Evolutionary conservation across 1,284 basidiomycete species (phyloP).

Genomic region (Hypsizygus ulmarius): DNA sequence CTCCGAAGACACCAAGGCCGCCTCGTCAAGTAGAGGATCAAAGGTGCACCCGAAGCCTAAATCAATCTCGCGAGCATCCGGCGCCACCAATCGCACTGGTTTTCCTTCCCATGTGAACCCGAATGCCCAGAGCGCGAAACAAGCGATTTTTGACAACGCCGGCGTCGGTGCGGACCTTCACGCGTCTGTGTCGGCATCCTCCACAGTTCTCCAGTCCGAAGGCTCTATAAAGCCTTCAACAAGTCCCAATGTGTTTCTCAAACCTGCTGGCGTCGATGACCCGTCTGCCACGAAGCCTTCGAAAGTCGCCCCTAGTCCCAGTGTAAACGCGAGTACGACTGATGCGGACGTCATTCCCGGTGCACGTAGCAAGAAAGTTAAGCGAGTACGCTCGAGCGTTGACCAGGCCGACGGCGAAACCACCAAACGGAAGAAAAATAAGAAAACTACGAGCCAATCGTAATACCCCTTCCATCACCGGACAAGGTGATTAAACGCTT

Average conservation of each 20-base stretch:
- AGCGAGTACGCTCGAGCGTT: slow-evolving; percentile 26
- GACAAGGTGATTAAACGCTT: too few species aligned
- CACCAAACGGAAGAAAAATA: slow-evolving; percentile 37
- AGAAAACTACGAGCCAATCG: slow-evolving; percentile 20
- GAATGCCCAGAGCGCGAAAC: slow-evolving; percentile 43
- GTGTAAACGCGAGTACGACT: neutral
- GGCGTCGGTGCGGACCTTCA: slow-evolving; percentile 46
- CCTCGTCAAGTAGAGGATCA: slow-evolving; percentile 14
- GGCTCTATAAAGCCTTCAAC: neutral
- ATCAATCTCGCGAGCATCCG: slow-evolving; percentile 28
- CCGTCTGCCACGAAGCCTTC: slow-evolving; percentile 28
- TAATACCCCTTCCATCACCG: neutral
- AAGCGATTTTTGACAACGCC: slow-evolving; percentile 49
- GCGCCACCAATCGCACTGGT: slow-evolving; percentile 20
- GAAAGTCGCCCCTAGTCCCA: slow-evolving; percentile 8
- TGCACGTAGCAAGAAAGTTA: slow-evolving; percentile 27
- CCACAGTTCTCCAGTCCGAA: slow-evolving; percentile 8
- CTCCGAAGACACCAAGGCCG: slow-evolving; percentile 4
- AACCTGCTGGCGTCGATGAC: slow-evolving; percentile 55
- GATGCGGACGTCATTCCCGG: slow-evolving; percentile 22
- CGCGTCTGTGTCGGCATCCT: slow-evolving; percentile 1
- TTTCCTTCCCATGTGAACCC: slow-evolving; percentile 25
- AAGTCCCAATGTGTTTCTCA: slow-evolving; percentile 37
- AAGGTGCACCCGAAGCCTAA: slow-evolving; percentile 27
- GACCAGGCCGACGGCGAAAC: slow-evolving; percentile 21